Conservation (phyloP, 495 filamentous ascomycete genomes). For the Durotheca rogersii region DNA sequence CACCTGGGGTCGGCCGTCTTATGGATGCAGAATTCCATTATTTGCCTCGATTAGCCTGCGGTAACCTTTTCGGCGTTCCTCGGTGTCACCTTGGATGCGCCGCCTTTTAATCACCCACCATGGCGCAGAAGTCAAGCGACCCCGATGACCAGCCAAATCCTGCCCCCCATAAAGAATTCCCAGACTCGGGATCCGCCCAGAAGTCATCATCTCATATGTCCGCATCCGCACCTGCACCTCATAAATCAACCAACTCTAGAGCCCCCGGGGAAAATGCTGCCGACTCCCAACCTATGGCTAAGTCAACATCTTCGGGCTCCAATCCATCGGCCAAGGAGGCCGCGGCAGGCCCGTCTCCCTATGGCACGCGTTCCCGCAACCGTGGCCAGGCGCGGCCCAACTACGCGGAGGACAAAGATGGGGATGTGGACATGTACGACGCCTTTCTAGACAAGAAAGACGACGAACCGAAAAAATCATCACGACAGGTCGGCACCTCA, state of each 20-base stretch:
- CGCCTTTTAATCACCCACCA: constrained; percentile 37
- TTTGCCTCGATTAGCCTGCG: constrained; percentile 26
- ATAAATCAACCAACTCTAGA: constrained; percentile 32
- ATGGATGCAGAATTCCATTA: constrained; percentile 31
- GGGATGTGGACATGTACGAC: constrained; percentile 76
- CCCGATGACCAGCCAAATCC: constrained; percentile 38
- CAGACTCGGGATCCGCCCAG: constrained; percentile 31
- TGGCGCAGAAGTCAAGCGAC: constrained; percentile 39
- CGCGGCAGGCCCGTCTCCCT: constrained; percentile 59
- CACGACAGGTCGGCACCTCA: constrained; percentile 42
- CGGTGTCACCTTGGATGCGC: constrained; percentile 39
- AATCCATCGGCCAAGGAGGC: constrained; percentile 41
- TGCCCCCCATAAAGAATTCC: constrained; percentile 33
- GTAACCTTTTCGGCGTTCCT: constrained; percentile 35
- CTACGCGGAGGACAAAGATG: constrained; percentile 94
- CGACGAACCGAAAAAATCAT: constrained; percentile 50
- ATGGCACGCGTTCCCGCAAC: constrained; percentile 94
- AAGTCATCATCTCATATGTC: constrained; percentile 32
- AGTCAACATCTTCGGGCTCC: constrained; percentile 44
- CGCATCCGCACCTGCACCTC: constrained; percentile 23
- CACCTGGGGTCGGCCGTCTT: constrained; percentile 28
- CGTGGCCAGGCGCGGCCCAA: constrained; percentile 80
- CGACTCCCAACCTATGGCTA: constrained; percentile 47
- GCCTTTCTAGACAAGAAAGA: constrained; percentile 50
- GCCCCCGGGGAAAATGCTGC: constrained; percentile 30